These are phyloP conservation scores for Ostreobium quekettii DNA, from an alignment of 139 green algal species.

Conservation along the genomic window DNA sequence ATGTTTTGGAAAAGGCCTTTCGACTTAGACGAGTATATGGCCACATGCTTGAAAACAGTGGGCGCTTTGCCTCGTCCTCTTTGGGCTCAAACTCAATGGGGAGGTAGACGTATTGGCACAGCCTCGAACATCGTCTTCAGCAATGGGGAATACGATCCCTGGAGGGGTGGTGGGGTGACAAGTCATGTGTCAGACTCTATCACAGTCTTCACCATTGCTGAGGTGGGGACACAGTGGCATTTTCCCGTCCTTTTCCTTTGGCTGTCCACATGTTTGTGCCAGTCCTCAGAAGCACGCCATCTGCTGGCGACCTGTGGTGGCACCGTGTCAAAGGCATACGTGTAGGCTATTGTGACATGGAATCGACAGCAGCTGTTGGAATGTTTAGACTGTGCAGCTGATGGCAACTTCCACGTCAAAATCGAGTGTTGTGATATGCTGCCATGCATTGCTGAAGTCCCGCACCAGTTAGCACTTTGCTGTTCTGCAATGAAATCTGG, in stretches of 20 bases:
- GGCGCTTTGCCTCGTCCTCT: background rate
- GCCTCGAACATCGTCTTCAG: constrained; percentile 62
- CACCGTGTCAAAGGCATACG: background rate
- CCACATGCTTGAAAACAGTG: background rate
- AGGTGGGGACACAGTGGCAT: constrained; percentile 25
- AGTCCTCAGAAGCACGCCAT: background rate
- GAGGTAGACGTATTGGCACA: constrained; percentile 20
- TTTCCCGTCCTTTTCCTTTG: background rate
- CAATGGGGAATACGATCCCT: constrained; percentile 79
- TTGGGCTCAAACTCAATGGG: constrained; percentile 26
- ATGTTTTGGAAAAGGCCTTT: constrained; percentile 14
- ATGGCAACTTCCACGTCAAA: background rate
- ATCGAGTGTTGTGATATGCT: too few species aligned
- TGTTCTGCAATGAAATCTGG: too few species aligned
- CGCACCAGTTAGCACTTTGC: too few species aligned
- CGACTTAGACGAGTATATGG: background rate
- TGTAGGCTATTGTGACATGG: too few species aligned
- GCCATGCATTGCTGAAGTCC: too few species aligned
- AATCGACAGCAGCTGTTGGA: background rate
- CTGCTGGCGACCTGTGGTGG: background rate
- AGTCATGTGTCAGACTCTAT: constrained; percentile 39
- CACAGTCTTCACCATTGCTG: constrained; percentile 46
- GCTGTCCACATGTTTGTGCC: too few species aligned
- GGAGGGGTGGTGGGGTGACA: constrained; percentile 46
- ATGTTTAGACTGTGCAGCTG: background rate